phyloP scores from a whole-genome alignment of 1,284 basidiomycete species.

The Vanrija pseudolonga region DNA sequence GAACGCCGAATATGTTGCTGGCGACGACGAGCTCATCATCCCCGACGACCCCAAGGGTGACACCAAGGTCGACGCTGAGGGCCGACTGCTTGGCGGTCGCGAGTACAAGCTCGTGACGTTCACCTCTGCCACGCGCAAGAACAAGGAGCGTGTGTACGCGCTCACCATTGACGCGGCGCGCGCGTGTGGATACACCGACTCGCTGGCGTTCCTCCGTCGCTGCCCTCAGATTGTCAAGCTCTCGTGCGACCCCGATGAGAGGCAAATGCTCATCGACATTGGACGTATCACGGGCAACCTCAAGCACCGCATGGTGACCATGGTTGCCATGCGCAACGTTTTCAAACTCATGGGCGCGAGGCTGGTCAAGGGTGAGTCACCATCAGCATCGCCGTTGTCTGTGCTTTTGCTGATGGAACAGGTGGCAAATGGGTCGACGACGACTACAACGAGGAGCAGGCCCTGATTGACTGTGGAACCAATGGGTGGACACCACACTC shows the following conservation, averaged over 20 bases:
- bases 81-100: constrained; percentile 78
- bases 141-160: constrained; percentile 83
- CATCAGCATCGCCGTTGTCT: not conserved
- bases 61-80: constrained; percentile 81
- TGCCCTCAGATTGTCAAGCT: constrained; percentile 87
- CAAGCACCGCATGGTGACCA: constrained; percentile 84
- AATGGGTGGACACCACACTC: constrained; percentile 71
- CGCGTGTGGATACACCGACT: constrained; percentile 92
- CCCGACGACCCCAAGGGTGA: constrained; percentile 82
- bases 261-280: constrained; percentile 81
- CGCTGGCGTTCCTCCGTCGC: constrained; percentile 90
- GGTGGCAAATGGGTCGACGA: constrained; percentile 88
- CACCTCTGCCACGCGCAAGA: constrained; percentile 65
- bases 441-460: constrained; percentile 89
- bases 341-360: constrained; percentile 93
- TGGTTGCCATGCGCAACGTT: constrained; percentile 86
- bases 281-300: constrained; percentile 85
- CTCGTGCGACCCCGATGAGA: constrained; percentile 78
- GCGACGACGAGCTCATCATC: constrained; percentile 82
- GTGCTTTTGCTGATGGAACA: constrained; percentile 39
- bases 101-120: constrained; percentile 87
- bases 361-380: constrained; percentile 71
- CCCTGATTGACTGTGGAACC: constrained; percentile 64
- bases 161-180: constrained; percentile 96
- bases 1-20: constrained; percentile 70